Percentiles rank a stretch among this genome's conserved stretches.
Conservation (phyloP, 2,329 filamentous ascomycete genomes). For the Gyromitra esculenta region DNA sequence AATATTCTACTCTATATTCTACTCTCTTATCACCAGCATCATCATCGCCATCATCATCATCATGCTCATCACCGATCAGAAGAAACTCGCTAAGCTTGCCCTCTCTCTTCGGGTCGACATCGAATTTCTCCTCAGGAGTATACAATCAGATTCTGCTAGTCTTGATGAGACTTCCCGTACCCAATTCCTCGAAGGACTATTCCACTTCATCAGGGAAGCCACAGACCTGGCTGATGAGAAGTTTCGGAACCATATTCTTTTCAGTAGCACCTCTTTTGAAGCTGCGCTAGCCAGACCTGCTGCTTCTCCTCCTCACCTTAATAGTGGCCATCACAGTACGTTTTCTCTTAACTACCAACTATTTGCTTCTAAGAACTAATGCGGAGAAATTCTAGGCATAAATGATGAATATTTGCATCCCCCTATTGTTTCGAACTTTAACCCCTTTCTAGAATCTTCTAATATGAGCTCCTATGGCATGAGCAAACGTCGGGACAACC, state of each 20-base stretch:
- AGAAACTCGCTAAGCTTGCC: constrained; percentile 14
- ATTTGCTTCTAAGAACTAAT: neutral
- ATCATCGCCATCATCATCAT: neutral
- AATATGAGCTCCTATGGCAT: neutral
- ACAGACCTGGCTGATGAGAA: constrained; percentile 21
- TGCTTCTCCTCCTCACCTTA: constrained; percentile 2
- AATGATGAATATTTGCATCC: neutral
- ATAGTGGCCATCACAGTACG: neutral
- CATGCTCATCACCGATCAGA: constrained; percentile 35
- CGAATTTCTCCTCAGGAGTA: constrained; percentile 24
- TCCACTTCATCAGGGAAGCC: constrained; percentile 27
- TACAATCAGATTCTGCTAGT: neutral
- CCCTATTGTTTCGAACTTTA: neutral
- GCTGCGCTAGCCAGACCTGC: neutral
- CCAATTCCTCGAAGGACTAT: constrained; percentile 18
- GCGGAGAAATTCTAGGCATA: neutral
- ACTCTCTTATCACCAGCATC: neutral
- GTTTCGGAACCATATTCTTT: constrained; percentile 11
- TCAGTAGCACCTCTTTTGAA: constrained; percentile 11
- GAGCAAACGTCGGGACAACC: neutral
- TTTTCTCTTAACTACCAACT: neutral
- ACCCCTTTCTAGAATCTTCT: neutral
- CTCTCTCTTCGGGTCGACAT: constrained; percentile 22
- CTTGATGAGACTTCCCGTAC: constrained; percentile 20
- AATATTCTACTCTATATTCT: constrained; percentile 4